phyloP scores from a whole-genome alignment of 805 yeast species.

The Barnettozyma populi region DNA sequence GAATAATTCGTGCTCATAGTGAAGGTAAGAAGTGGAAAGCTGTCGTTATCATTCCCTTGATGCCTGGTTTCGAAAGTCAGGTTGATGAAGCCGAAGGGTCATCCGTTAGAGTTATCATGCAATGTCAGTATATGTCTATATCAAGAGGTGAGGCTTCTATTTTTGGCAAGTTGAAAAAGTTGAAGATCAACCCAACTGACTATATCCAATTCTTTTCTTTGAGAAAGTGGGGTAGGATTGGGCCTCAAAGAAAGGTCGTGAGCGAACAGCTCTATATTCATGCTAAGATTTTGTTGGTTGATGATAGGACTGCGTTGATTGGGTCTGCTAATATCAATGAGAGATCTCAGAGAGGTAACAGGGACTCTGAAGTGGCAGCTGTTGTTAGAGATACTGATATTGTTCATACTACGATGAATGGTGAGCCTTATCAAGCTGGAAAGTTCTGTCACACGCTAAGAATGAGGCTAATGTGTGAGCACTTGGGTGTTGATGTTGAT shows the following conservation, averaged over 20 bases:
- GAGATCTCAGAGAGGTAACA: constrained; percentile 86
- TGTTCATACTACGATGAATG: constrained; percentile 67
- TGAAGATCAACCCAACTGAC: constrained; percentile 84
- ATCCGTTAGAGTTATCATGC: constrained; percentile 92
- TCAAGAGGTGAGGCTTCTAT: constrained; percentile 87
- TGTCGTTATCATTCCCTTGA: constrained; percentile 82
- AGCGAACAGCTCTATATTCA: constrained; percentile 94
- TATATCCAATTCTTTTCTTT: constrained; percentile 88
- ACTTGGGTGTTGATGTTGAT: constrained; percentile 90
- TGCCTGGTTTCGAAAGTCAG: constrained; percentile 96
- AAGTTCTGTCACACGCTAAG: constrained; percentile 86
- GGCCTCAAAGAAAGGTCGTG: constrained; percentile 63
- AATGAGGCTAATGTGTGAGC: constrained; percentile 93
- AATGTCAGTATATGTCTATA: constrained; percentile 90
- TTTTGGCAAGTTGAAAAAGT: constrained; percentile 69
- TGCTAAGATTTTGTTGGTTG: constrained; percentile 87
- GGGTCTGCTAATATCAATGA: constrained; percentile 98
- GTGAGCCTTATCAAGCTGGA: constrained; percentile 73
- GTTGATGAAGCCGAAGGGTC: constrained; percentile 93
- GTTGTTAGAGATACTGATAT: constrained; percentile 78
- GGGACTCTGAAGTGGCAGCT: constrained; percentile 95
- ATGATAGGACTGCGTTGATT: constrained; percentile 87
- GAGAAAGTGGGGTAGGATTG: constrained; percentile 93
- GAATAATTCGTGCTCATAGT: constrained; percentile 83
- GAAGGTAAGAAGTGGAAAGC: constrained; percentile 84